These are phyloP conservation scores for Elasticomyces elasticus DNA, from an alignment of 495 filamentous ascomycete genomes.

Conservation along the genomic window DNA sequence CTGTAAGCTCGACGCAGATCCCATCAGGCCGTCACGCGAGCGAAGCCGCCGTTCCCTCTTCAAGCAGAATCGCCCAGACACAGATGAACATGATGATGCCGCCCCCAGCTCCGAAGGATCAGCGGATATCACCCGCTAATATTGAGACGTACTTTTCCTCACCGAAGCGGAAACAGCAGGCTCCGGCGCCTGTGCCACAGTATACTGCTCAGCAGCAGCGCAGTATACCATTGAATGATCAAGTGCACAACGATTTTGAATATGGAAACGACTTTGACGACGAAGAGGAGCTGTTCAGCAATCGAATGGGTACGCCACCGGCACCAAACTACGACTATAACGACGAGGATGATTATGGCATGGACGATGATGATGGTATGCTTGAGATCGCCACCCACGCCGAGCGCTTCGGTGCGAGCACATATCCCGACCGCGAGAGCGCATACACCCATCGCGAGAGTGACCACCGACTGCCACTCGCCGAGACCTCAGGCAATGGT, in stretches of 20 bases:
- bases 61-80: slow-evolving; percentile 18
- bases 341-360: slow-evolving; percentile 22
- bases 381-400: slow-evolving; percentile 50
- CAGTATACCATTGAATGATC: background rate
- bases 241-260: background rate
- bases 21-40: background rate
- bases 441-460: background rate
- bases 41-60: background rate
- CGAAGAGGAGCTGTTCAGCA: slow-evolving; percentile 18
- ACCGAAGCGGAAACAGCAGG: slow-evolving; percentile 4
- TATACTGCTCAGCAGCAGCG: background rate
- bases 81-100: slow-evolving; percentile 7
- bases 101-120: background rate
- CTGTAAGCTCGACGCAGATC: slow-evolving; percentile 10
- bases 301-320: slow-evolving; percentile 21
- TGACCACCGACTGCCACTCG: slow-evolving; percentile 30
- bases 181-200: background rate
- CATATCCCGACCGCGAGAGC: background rate
- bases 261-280: slow-evolving; percentile 2
- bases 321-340: slow-evolving; percentile 15
- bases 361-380: slow-evolving; percentile 58
- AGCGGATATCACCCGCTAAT: background rate
- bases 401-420: slow-evolving; percentile 37
- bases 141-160: slow-evolving; percentile 16
- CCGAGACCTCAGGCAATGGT: slow-evolving; percentile 47